A percentile compares a stretch with the other conserved stretches of the same genome.
These are phyloP conservation scores for Cyclotella sp. DNA, from an alignment of 108 stramenopile genomes.

Conservation along the genomic window DNA sequence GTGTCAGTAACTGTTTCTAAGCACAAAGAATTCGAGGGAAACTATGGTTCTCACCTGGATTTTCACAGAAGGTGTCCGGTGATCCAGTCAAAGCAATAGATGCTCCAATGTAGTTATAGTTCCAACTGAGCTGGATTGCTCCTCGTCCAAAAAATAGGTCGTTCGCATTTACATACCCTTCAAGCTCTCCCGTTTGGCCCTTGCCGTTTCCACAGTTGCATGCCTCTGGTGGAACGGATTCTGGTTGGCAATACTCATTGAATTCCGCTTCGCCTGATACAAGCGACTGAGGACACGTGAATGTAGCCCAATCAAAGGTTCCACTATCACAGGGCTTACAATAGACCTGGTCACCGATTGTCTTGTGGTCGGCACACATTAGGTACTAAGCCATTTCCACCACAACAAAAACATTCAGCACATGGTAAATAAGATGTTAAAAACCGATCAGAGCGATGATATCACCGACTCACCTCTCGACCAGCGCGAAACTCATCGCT, in stretches of 20 bases:
- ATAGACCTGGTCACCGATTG: slow-evolving; percentile 24
- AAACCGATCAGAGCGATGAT: too few species aligned
- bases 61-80: slow-evolving; percentile 36
- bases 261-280: slow-evolving; percentile 17
- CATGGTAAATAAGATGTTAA: too few species aligned
- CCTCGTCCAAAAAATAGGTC: slow-evolving; percentile 39
- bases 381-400: slow-evolving; percentile 3
- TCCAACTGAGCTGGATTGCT: slow-evolving; percentile 36
- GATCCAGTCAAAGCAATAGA: slow-evolving; percentile 30
- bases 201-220: slow-evolving; percentile 28
- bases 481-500: slow-evolving; percentile 33
- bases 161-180: slow-evolving; percentile 35
- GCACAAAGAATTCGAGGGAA: too few species aligned
- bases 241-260: slow-evolving; percentile 40
- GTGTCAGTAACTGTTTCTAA: too few species aligned
- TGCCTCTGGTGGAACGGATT: slow-evolving; percentile 24
- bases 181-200: slow-evolving; percentile 19
- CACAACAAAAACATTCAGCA: too few species aligned
- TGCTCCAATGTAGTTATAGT: slow-evolving; percentile 40
- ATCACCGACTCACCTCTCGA: slow-evolving; percentile 9
- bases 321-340: slow-evolving; percentile 41
- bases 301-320: slow-evolving; percentile 32
- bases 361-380: slow-evolving; percentile 32
- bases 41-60: not conserved
- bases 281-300: slow-evolving; percentile 16